Evolutionary conservation across 1,284 basidiomycete species (phyloP), one percentile per base, ranked within the genome.

Genomic region (Melanopsichium pennsylvanicum): DNA sequence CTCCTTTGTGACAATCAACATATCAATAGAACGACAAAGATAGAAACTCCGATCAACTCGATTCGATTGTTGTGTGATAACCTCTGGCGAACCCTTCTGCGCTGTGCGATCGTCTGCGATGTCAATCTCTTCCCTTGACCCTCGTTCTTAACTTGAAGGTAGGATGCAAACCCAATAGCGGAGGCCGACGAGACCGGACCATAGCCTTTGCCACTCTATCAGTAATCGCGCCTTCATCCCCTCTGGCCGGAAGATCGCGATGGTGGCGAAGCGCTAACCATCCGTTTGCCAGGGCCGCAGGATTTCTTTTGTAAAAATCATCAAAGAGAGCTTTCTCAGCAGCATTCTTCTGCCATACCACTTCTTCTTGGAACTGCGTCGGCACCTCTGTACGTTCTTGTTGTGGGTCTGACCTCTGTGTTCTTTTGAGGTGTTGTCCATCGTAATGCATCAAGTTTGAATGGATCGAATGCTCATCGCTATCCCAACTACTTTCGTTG

Each of bases 181-280:
- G 40, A 8, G 39, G 21, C 16, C 34, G 22, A 15, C 42, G 31
- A 33, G 40, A 9, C 18, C 18, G 16, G 16, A 60, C 37, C 29
- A 52, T 23, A 3, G 26, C 33, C 16, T 29, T 26, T 12, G 41
- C 49, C 5, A 37, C 39, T n/a, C 25, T 36, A 12, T 42, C n/a
- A n/a, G n/a, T 23, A 6, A 45, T 25, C 12, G 25, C 27, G 9
- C 21, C 12, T 3, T 16, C 25, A 31, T 16, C n/a, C 9, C 27
- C 23, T 21, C 11, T 9, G 3, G 5, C 18, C 5, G 33, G 34
- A 11, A 16, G 15, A 33, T 33, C 27, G 0, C 63, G 57, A 37
- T 60, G 63, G 31, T 67, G 63, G 21, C 22, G 36, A 26, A 62
- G 21, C 5, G 58, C 59, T 21, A 68, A 25, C 64, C 64, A 68